phyloP scores from a whole-genome alignment of 306 rosid species.

The Purshia tridentata region DNA sequence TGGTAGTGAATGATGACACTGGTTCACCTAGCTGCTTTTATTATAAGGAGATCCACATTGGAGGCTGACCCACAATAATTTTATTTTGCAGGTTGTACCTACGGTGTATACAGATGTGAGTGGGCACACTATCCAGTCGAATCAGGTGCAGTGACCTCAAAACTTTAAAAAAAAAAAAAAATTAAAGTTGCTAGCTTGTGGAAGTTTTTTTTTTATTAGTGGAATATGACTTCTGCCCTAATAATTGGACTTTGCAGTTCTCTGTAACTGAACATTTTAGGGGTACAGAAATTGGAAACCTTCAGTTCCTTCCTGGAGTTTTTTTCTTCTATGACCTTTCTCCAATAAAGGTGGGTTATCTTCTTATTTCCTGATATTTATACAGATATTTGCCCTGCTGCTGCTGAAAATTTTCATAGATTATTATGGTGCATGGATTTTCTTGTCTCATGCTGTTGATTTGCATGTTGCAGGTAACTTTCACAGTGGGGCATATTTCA shows the following conservation, averaged over 20 bases:
- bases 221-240: conserved; percentile 13
- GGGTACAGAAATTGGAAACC: conserved; percentile 65
- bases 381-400: neutral
- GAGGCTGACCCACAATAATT: neutral
- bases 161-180: neutral
- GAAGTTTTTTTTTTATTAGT: conserved; percentile 4
- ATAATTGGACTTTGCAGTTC: conserved; percentile 65
- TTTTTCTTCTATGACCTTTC: conserved; percentile 98
- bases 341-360: conserved; percentile 77
- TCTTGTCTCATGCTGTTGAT: conserved; percentile 7
- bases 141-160: conserved; percentile 62
- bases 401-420: neutral
- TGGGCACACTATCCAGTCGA: conserved; percentile 87
- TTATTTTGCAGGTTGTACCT: conserved; percentile 77
- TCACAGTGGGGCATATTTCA: conserved; percentile 74
- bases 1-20: conserved; percentile 11
- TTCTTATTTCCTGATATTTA: neutral
- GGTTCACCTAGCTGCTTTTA: neutral
- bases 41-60: neutral
- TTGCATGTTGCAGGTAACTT: conserved; percentile 70
- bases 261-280: conserved; percentile 92
- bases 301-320: conserved; percentile 93
- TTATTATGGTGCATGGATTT: neutral
- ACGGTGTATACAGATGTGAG: conserved; percentile 80
- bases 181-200: neutral